These are phyloP conservation scores for Ricinus communis DNA, from an alignment of 345 rosid species.

Conservation along the genomic window DNA sequence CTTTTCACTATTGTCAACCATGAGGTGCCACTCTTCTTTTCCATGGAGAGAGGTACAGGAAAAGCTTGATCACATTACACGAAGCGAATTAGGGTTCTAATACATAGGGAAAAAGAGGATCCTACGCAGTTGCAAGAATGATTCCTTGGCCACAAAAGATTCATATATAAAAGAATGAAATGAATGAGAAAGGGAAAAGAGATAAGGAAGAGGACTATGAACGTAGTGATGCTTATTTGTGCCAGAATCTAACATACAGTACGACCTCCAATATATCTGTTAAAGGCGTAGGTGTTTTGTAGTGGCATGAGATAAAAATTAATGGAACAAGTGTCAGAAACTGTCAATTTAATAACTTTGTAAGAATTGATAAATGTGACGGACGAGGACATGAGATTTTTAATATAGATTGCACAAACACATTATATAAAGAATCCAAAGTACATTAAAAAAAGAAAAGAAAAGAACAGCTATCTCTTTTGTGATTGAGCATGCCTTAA, in stretches of 20 bases:
- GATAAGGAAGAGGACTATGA: slow-evolving; percentile 3
- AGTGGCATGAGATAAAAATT: slow-evolving; percentile 17
- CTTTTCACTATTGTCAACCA: slow-evolving; percentile 27
- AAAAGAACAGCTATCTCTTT: too few relatives aligned
- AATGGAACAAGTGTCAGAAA: slow-evolving; percentile 13
- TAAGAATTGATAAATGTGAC: not conserved
- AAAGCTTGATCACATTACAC: not conserved
- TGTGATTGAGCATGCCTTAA: not conserved
- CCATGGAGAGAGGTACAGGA: slow-evolving; percentile 18
- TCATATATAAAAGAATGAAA: not conserved
- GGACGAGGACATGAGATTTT: slow-evolving; percentile 18
- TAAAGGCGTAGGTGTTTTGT: slow-evolving; percentile 16
- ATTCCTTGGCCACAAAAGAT: too few relatives aligned
- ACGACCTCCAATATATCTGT: slow-evolving; percentile 26
- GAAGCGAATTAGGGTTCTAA: too few relatives aligned
- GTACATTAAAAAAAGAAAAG: slow-evolving; percentile 24
- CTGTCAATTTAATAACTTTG: slow-evolving; percentile 1
- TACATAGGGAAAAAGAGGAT: too few relatives aligned
- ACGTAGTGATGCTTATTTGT: slow-evolving; percentile 6
- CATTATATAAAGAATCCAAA: slow-evolving; percentile 52
- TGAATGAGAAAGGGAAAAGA: not conserved
- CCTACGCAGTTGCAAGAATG: too few relatives aligned
- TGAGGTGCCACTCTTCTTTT: slow-evolving; percentile 21
- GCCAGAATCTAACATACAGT: slow-evolving; percentile 27
- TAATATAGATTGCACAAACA: slow-evolving; percentile 30